Conservation (phyloP, 306 rosid genomes). For the Potentilla sterilis region DNA sequence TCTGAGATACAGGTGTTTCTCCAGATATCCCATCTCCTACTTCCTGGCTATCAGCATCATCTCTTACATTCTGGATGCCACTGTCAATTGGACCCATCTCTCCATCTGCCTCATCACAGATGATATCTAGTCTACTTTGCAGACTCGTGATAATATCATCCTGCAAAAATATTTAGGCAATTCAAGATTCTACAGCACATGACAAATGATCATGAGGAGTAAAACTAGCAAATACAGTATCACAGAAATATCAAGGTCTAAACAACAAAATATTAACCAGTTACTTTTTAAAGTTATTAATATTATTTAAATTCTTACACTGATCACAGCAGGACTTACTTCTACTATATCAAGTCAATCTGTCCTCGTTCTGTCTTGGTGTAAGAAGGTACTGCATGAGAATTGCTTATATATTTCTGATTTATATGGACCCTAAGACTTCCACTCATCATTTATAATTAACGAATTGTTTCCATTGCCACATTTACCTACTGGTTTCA, state of each 20-base stretch:
- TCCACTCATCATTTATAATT: not conserved
- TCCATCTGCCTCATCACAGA: constrained; percentile 74
- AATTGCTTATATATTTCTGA: too few species aligned
- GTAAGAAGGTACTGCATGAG: too few species aligned
- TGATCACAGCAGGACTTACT: not conserved
- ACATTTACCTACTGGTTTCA: not conserved
- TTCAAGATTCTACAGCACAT: not conserved
- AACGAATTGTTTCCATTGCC: not conserved
- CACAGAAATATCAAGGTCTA: not conserved
- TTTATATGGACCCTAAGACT: not conserved
- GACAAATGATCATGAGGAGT: not conserved
- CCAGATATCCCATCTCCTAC: constrained; percentile 38
- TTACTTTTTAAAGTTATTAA: not conserved
- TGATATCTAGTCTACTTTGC: constrained; percentile 85
- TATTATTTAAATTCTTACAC: not conserved
- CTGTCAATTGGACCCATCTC: constrained; percentile 38
- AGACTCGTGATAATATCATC: constrained; percentile 82
- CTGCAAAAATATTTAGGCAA: constrained; percentile 37
- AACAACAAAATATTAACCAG: not conserved
- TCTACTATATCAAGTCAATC: not conserved
- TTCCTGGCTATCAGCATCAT: constrained; percentile 41
- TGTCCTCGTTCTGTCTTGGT: not conserved
- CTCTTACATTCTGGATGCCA: constrained; percentile 33
- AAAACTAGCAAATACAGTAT: not conserved
- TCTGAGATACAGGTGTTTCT: constrained; percentile 55